These are phyloP conservation scores for Mitragyna speciosa DNA, from an alignment of 257 asterid genomes.

Conservation along the genomic window DNA sequence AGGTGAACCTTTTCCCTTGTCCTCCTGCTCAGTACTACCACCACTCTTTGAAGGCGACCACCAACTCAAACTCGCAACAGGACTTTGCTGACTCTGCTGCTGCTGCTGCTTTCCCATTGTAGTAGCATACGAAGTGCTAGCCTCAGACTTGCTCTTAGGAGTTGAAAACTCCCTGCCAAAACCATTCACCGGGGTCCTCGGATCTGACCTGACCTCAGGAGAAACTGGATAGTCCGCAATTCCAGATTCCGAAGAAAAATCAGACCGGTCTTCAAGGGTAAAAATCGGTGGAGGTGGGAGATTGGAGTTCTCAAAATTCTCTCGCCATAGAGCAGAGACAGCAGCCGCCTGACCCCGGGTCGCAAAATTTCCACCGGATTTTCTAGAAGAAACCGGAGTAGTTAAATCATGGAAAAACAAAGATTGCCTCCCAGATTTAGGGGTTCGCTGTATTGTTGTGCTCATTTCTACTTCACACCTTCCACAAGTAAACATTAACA, in stretches of 20 bases:
- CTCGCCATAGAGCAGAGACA: slow-evolving; percentile 95
- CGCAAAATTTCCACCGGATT: slow-evolving; percentile 62
- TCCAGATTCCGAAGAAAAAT: slow-evolving; percentile 78
- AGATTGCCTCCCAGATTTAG: slow-evolving; percentile 81
- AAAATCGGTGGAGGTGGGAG: slow-evolving; percentile 93
- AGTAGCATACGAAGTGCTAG: slow-evolving; percentile 62
- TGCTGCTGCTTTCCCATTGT: slow-evolving; percentile 47
- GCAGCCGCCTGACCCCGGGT: slow-evolving; percentile 97
- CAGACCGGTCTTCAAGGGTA: slow-evolving; percentile 83
- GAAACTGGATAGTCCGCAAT: slow-evolving; percentile 62
- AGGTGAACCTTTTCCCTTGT: slow-evolving; percentile 89
- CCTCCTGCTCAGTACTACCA: slow-evolving; percentile 71
- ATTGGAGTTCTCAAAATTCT: slow-evolving; percentile 82
- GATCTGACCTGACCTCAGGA: slow-evolving; percentile 72
- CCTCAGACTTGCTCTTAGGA: slow-evolving; percentile 72
- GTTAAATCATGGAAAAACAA: slow-evolving; percentile 84
- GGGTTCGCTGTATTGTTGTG: slow-evolving; percentile 55
- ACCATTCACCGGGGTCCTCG: slow-evolving; percentile 56
- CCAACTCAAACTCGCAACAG: slow-evolving; percentile 60
- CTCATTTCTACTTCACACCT: slow-evolving; percentile 47
- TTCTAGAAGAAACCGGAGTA: slow-evolving; percentile 72
- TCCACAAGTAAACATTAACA: not conserved
- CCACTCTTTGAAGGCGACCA: slow-evolving; percentile 82
- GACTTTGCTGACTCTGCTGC: slow-evolving; percentile 59
- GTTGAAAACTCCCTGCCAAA: slow-evolving; percentile 58